phyloP scores from a whole-genome alignment of 495 filamentous ascomycete genomes.

The Trichoderma orchidacearum region DNA sequence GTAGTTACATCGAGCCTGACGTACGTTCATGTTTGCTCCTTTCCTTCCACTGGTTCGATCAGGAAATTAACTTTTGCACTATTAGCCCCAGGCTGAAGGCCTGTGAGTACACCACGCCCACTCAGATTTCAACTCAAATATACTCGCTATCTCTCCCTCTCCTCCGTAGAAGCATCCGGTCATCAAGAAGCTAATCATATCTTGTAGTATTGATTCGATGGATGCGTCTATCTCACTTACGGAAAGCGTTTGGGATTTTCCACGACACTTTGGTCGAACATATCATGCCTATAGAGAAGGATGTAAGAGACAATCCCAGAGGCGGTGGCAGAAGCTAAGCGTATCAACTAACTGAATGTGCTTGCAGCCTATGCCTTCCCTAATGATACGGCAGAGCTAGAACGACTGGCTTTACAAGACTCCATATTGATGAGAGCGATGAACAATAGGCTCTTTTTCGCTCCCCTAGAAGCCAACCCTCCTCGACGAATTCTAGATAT shows the following conservation, averaged over 20 bases:
- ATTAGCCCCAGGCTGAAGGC: neutral
- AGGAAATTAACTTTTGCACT: neutral
- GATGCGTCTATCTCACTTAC: neutral
- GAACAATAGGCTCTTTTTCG: conserved; percentile 38
- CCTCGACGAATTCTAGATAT: conserved; percentile 51
- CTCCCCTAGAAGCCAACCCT: conserved; percentile 33
- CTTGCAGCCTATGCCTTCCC: conserved; percentile 39
- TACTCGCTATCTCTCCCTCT: neutral
- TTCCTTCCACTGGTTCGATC: neutral
- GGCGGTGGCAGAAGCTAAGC: neutral
- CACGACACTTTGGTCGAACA: conserved; percentile 39
- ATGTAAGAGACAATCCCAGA: conserved; percentile 4
- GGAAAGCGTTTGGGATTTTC: conserved; percentile 19
- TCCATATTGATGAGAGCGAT: conserved; percentile 43
- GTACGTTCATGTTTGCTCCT: neutral
- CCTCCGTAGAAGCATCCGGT: neutral
- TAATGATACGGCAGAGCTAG: conserved; percentile 42
- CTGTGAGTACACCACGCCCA: neutral
- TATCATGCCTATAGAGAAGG: conserved; percentile 38
- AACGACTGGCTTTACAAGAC: conserved; percentile 45
- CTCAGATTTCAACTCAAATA: neutral
- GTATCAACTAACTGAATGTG: neutral
- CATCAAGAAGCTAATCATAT: neutral
- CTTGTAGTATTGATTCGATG: neutral
- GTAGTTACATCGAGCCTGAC: neutral